Percentiles rank a stretch among this genome's conserved stretches.
phyloP scores from a whole-genome alignment of 2,329 filamentous ascomycete genomes.

The Pestalotiopsis sp. region DNA sequence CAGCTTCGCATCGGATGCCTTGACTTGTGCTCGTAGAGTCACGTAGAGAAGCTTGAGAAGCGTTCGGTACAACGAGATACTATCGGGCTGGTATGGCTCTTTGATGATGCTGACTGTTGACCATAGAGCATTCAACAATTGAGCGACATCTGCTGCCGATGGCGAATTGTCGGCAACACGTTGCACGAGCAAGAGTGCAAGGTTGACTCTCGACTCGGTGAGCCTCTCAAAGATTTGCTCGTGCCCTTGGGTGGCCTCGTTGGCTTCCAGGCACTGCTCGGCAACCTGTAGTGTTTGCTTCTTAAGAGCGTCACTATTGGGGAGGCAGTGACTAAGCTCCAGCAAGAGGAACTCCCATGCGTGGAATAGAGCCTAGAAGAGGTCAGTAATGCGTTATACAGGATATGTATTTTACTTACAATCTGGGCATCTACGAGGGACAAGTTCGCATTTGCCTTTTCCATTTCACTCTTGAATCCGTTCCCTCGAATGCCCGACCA shows the following conservation, averaged over 20 bases:
- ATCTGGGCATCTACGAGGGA: slow-evolving; percentile 92
- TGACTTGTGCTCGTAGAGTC: slow-evolving; percentile 69
- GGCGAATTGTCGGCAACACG: slow-evolving; percentile 67
- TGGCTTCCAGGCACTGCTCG: slow-evolving; percentile 77
- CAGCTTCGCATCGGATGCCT: slow-evolving; percentile 29
- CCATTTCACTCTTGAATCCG: slow-evolving; percentile 82
- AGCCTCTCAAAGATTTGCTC: slow-evolving; percentile 83
- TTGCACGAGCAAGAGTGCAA: slow-evolving; percentile 82
- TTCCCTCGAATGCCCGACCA: slow-evolving; percentile 73
- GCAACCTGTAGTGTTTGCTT: slow-evolving; percentile 75
- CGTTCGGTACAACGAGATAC: slow-evolving; percentile 76
- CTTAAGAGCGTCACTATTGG: slow-evolving; percentile 57
- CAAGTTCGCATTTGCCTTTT: slow-evolving; percentile 85
- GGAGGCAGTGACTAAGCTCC: slow-evolving; percentile 74
- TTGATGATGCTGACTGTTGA: slow-evolving; percentile 57
- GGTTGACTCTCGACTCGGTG: slow-evolving; percentile 74
- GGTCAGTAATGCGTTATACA: slow-evolving; percentile 26
- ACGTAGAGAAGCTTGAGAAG: slow-evolving; percentile 86
- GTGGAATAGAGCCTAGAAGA: slow-evolving; percentile 71
- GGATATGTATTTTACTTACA: slow-evolving; percentile 48
- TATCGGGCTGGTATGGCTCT: slow-evolving; percentile 54
- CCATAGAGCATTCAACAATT: slow-evolving; percentile 54
- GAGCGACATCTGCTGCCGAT: slow-evolving; percentile 52
- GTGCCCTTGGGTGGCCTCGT: slow-evolving; percentile 71
- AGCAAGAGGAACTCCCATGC: slow-evolving; percentile 88